Evolutionary conservation across 352 stramenopile species (phyloP).

Genomic region (Pythium dissimile): DNA sequence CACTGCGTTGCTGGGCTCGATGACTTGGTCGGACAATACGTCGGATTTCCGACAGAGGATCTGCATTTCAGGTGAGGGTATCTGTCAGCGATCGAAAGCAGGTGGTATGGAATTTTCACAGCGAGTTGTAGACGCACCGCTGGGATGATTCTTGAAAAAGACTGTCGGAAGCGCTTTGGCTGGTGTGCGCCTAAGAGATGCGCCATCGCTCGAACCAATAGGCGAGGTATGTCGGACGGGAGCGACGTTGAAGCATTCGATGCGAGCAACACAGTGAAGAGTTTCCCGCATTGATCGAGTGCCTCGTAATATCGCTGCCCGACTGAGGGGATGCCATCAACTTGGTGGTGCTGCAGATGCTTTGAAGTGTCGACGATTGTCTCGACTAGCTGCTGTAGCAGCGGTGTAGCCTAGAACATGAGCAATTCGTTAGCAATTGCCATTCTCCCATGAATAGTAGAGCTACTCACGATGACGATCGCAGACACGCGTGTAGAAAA

Average conservation of each 20-base stretch:
- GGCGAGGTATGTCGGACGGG: background rate
- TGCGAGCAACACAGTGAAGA: background rate
- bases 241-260: background rate
- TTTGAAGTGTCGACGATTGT: background rate
- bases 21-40: background rate
- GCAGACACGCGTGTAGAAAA: background rate
- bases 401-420: background rate
- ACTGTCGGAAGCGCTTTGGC: slow-evolving; percentile 6
- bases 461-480: background rate
- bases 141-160: slow-evolving; percentile 9
- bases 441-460: background rate
- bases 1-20: background rate
- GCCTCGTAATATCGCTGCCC: background rate
- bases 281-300: slow-evolving; percentile 7
- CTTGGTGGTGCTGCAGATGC: background rate
- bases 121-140: background rate
- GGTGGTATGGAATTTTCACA: background rate
- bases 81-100: no score
- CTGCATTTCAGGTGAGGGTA: no score
- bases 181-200: background rate
- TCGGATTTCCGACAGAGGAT: background rate
- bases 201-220: background rate
- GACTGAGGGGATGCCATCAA: background rate
- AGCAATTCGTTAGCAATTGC: background rate
- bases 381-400: slow-evolving; percentile 3